Conservation (phyloP, 768 basidiomycete genomes). For the Boletus insuetus region DNA sequence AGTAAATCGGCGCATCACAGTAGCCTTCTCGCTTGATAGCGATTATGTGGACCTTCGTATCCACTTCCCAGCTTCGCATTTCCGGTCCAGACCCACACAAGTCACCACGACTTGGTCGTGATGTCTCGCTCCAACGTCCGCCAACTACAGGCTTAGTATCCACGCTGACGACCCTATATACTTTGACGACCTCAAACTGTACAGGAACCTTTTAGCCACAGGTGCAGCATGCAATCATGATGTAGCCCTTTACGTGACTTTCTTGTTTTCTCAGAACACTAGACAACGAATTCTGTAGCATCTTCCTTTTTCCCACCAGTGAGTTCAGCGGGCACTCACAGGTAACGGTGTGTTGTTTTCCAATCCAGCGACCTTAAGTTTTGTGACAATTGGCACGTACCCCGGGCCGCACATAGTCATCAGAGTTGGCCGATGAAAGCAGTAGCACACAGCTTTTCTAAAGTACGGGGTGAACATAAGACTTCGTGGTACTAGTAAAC, state of each 20-base stretch:
- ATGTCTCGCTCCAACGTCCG: slow-evolving; percentile 10
- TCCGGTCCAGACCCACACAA: slow-evolving; percentile 18
- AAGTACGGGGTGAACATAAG: no score
- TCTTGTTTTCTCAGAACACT: slow-evolving; percentile 5
- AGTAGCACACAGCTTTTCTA: no score
- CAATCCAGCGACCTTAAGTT: no score
- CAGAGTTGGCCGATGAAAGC: no score
- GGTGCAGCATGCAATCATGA: slow-evolving; percentile 8
- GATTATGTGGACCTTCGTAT: slow-evolving; percentile 21
- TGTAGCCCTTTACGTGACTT: slow-evolving; percentile 5
- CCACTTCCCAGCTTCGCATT: slow-evolving; percentile 18
- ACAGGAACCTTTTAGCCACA: slow-evolving; percentile 2
- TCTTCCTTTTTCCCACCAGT: no score
- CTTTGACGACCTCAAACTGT: slow-evolving; percentile 21
- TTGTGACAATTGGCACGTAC: no score
- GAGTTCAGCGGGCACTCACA: no score
- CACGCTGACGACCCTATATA: slow-evolving; percentile 25
- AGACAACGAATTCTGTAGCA: not conserved
- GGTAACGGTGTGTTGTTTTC: no score
- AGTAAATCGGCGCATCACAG: slow-evolving; percentile 18
- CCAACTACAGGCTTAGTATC: slow-evolving; percentile 14
- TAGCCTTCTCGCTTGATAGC: slow-evolving; percentile 22
- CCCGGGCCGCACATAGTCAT: no score
- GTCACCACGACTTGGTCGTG: slow-evolving; percentile 12
- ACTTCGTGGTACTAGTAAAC: no score